These are phyloP conservation scores for Botrytis fabae DNA, from an alignment of 2,329 filamentous ascomycete genomes.

Conservation along the genomic window DNA sequence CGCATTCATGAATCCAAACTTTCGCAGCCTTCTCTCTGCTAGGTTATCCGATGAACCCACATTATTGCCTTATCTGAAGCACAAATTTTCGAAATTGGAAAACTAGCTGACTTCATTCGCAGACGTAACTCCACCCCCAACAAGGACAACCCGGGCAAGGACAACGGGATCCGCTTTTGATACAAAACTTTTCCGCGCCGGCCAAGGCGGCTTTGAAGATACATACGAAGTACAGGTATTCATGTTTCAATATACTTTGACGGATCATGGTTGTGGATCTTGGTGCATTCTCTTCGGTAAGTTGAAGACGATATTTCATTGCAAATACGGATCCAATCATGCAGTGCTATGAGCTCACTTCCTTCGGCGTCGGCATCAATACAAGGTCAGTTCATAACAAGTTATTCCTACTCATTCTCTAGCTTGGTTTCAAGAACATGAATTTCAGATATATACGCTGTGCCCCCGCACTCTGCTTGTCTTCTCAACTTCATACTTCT, in stretches of 20 bases:
- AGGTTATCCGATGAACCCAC: conserved; percentile 23
- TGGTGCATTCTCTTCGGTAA: conserved; percentile 1
- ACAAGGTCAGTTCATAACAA: conserved; percentile 18
- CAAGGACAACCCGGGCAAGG: background rate
- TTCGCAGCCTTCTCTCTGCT: conserved; percentile 4
- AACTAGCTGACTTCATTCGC: background rate
- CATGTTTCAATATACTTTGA: conserved; percentile 29
- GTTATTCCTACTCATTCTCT: conserved; percentile 32
- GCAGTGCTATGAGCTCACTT: conserved; percentile 19
- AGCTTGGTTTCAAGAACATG: conserved; percentile 32
- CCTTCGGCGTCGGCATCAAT: conserved; percentile 10
- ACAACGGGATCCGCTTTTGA: conserved; percentile 34
- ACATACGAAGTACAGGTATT: conserved; percentile 8
- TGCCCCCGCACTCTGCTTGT: background rate
- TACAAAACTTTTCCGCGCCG: conserved; percentile 31
- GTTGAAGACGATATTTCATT: conserved; percentile 12
- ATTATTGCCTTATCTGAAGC: conserved; percentile 31
- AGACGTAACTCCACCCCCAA: conserved; percentile 7
- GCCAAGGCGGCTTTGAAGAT: conserved; percentile 29
- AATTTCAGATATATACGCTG: conserved; percentile 37
- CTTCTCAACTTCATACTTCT: background rate
- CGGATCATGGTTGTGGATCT: conserved; percentile 13
- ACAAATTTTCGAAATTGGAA: conserved; percentile 11
- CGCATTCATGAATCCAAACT: conserved; percentile 14
- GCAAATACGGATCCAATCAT: conserved; percentile 17